Percentiles rank a stretch among this genome's conserved stretches.
Evolutionary conservation across 139 green algal genomes (phyloP).

Genomic region (Edaphochlamys debaryana): DNA sequence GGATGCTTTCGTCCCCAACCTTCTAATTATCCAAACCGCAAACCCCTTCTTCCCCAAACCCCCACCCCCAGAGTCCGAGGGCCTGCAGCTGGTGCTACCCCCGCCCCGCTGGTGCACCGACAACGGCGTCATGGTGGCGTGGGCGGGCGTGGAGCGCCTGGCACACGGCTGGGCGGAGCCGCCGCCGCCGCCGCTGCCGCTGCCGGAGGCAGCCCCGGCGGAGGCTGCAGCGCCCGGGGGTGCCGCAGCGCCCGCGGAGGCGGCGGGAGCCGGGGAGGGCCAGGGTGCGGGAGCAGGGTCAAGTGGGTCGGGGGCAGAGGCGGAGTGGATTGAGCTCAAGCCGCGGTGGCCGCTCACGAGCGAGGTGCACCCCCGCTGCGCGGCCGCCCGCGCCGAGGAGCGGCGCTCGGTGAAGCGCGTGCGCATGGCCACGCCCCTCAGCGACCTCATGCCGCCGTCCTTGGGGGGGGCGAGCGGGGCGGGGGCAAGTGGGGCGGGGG

Average conservation of each 20-base stretch:
- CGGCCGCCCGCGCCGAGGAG: neutral
- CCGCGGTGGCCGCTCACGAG: constrained; percentile 90
- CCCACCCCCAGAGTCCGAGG: neutral
- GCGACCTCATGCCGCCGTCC: constrained; percentile 11
- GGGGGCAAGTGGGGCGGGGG: neutral
- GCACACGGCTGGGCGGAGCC: constrained; percentile 11
- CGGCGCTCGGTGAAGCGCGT: constrained; percentile 3
- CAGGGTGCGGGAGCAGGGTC: neutral
- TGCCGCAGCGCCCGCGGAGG: neutral
- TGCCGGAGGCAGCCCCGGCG: neutral
- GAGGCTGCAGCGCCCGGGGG: neutral
- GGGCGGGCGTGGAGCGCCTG: constrained; percentile 89
- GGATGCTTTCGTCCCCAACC: too few relatives aligned
- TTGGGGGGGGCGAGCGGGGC: neutral
- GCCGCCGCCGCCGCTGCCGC: constrained; percentile 12
- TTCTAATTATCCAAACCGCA: too few relatives aligned
- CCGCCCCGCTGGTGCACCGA: constrained; percentile 92
- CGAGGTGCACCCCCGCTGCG: constrained; percentile 39
- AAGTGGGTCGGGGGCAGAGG: constrained; percentile 29
- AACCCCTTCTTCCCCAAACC: too few relatives aligned
- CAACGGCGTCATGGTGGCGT: constrained; percentile 99
- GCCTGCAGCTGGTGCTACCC: constrained; percentile 68
- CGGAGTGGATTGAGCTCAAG: constrained; percentile 84
- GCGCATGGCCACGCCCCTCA: constrained; percentile 16
- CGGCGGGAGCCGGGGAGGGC: neutral